These are phyloP conservation scores for Thalassiosira exigua DNA, from an alignment of 352 stramenopile genomes.

Conservation along the genomic window DNA sequence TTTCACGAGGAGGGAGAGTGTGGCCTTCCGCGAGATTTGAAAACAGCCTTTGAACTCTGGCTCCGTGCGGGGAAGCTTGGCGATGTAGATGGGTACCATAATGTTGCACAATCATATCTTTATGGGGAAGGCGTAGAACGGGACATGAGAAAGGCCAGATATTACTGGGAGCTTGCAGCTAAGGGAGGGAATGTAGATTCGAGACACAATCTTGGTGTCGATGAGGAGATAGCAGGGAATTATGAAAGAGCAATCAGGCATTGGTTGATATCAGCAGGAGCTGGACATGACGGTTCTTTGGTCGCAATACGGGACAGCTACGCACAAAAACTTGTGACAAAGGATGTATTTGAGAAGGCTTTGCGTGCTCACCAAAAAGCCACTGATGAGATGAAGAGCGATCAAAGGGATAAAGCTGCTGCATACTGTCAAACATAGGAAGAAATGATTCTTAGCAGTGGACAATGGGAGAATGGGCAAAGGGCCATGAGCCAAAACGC, in stretches of 20 bases:
- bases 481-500: too few species aligned
- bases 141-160: background rate
- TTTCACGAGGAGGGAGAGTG: too few species aligned
- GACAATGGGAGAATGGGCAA: too few species aligned
- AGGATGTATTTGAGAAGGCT: background rate
- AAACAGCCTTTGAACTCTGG: conserved; percentile 1
- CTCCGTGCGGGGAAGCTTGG: background rate
- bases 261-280: background rate
- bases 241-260: background rate
- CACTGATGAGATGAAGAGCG: background rate
- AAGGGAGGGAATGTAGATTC: conserved; percentile 2
- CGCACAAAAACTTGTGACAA: background rate
- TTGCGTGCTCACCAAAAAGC: conserved; percentile 4
- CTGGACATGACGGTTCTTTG: background rate
- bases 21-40: background rate
- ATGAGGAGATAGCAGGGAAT: background rate
- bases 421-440: too few species aligned
- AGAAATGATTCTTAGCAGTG: too few species aligned
- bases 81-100: background rate
- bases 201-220: background rate
- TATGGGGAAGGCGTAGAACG: background rate
- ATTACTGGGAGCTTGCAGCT: background rate
- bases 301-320: background rate
- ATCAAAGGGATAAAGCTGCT: conserved; percentile 9
- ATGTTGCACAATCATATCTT: background rate